phyloP scores from a whole-genome alignment of 2,329 filamentous ascomycete species.

The Ceratocystis harringtonii region DNA sequence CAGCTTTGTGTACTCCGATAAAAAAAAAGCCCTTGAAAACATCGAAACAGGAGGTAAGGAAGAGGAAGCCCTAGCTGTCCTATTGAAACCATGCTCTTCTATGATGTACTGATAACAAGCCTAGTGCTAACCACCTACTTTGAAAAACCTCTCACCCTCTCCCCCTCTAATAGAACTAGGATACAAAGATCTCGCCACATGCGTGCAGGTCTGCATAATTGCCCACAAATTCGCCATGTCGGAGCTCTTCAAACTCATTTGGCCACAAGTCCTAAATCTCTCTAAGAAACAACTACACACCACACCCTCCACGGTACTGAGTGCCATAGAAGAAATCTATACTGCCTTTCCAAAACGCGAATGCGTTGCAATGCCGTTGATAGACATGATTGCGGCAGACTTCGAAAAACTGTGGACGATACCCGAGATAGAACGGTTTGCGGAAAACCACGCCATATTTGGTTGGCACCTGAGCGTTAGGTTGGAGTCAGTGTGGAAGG shows the following conservation, averaged over 20 bases:
- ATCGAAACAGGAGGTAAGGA: background rate
- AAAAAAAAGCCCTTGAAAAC: background rate
- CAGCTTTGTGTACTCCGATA: background rate
- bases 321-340: background rate
- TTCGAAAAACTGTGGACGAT: background rate
- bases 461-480: slow-evolving; percentile 1
- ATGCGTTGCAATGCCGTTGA: background rate
- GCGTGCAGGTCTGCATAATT: background rate
- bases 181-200: background rate
- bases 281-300: background rate
- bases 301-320: background rate
- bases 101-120: background rate
- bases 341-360: background rate
- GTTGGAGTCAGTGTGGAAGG: background rate
- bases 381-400: background rate
- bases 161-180: background rate
- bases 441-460: background rate
- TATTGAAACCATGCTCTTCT: background rate
- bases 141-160: too few relatives aligned
- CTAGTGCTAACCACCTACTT: background rate
- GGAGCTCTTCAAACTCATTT: background rate
- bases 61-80: background rate
- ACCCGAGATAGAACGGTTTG: background rate
- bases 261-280: background rate
- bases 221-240: background rate